Conservation (phyloP, 257 asterid genomes). For the Capsicum rhomboideum region DNA sequence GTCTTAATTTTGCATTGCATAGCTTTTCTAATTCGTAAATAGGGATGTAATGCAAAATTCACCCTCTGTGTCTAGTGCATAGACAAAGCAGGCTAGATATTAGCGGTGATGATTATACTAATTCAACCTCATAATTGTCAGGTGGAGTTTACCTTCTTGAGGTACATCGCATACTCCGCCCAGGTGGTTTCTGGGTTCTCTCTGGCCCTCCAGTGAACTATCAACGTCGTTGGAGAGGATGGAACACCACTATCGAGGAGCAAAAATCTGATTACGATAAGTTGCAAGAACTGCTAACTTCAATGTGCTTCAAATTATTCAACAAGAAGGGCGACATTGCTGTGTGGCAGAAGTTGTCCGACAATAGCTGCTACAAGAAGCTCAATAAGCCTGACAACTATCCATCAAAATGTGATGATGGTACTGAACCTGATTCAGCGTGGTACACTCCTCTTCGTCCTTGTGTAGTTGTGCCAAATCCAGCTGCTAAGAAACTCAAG, state of each 20-base stretch:
- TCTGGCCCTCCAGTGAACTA: conserved; percentile 30
- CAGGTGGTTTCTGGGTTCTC: conserved; percentile 29
- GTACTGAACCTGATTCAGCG: conserved; percentile 22
- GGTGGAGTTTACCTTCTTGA: conserved; percentile 30
- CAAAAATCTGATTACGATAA: conserved; percentile 21
- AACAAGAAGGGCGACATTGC: conserved; percentile 22
- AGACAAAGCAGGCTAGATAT: neutral
- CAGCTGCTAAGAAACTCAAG: conserved; percentile 3
- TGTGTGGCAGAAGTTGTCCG: conserved; percentile 22
- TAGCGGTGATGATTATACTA: neutral
- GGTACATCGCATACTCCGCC: conserved; percentile 24
- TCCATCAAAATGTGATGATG: conserved; percentile 25
- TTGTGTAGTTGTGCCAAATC: conserved; percentile 22
- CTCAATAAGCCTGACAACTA: conserved; percentile 18
- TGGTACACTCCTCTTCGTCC: conserved; percentile 27
- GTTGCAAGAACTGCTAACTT: conserved; percentile 20
- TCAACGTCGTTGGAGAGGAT: conserved; percentile 22
- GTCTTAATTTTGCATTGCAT: neutral
- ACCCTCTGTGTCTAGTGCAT: neutral
- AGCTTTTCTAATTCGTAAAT: neutral
- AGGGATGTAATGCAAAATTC: neutral
- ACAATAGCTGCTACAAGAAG: conserved; percentile 17
- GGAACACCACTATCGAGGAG: conserved; percentile 23
- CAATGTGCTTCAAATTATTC: conserved; percentile 23
- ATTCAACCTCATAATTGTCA: neutral